Evolutionary conservation across 2,329 filamentous ascomycete genomes (phyloP).

Genomic region (Cadophora sp.): DNA sequence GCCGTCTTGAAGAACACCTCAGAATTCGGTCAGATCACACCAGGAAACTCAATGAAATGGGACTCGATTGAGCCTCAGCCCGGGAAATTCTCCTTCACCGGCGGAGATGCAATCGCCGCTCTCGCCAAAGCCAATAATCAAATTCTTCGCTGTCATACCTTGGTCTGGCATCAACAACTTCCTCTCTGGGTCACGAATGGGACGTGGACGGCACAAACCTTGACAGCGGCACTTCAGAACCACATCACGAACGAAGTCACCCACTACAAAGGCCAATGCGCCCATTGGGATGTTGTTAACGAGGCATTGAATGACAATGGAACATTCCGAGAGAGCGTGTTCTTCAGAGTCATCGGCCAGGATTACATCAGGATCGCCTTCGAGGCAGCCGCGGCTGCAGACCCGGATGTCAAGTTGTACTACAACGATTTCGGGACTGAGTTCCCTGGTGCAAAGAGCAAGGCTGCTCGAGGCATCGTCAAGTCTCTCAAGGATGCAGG

Average conservation of each 20-base stretch:
- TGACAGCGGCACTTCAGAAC: conserved; percentile 60
- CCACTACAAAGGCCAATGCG: conserved; percentile 65
- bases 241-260: conserved; percentile 65
- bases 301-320: conserved; percentile 66
- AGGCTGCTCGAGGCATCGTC: conserved; percentile 53
- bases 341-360: conserved; percentile 61
- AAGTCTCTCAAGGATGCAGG: conserved; percentile 53
- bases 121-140: conserved; percentile 56
- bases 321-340: conserved; percentile 58
- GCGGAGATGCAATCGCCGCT: conserved; percentile 59
- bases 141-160: conserved; percentile 67
- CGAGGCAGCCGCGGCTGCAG: conserved; percentile 58
- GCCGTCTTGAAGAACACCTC: conserved; percentile 58
- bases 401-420: conserved; percentile 63
- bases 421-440: conserved; percentile 72
- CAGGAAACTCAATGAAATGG: conserved; percentile 69
- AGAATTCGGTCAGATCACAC: conserved; percentile 71
- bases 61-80: conserved; percentile 63
- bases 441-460: conserved; percentile 54
- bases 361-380: conserved; percentile 65
- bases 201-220: conserved; percentile 43
- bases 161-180: conserved; percentile 59
- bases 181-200: conserved; percentile 57
- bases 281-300: conserved; percentile 71
- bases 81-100: conserved; percentile 61